Base-by-base conservation (phyloP, 306 rosid genomes). In the Cicer pinnatifidum region DNA sequence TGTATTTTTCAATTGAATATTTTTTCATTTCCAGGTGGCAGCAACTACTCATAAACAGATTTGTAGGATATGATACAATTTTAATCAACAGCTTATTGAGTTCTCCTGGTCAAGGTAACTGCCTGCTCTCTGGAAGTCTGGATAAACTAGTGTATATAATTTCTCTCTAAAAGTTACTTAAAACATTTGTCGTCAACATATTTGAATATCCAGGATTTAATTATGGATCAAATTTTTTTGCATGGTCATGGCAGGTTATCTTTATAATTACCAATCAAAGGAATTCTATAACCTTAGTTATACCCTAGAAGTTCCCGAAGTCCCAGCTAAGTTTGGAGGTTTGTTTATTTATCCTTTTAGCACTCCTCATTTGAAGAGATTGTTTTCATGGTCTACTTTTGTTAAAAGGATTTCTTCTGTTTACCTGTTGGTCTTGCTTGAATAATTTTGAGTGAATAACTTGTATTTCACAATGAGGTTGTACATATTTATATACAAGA, bases 61-160 rank as follows among this genome's bases (percentile, higher is more conserved):
- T 95, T 84, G 99, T 95, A 20, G 97, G 97, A 77, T 95, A 95
- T 85, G 99, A 95, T 88, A 95, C 99, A 7, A 95, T 95, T 79
- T 87, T 95, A 89, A 95, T 95, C 84, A 95, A 95, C 77, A 95
- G 97, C 82, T 84, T 95, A 78, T 82, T 95, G 84, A 91, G 86
- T 75, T 95, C 96, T 84, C 89, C 97, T 59, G 93, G 97, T 80
- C 97, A 86, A 91, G 99, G 99, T 95, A 90, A 81, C 67, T 51
- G 13, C 11, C 76, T 81, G 50, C 23, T 73, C 23, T 69, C 12
- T 33, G 63, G 23, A 72, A n/a, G 48, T 69, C 20, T 41, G 59
- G 47, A 68, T 40, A 69, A 73, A 81, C 71, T 51, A 56, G 19
- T 73, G 11, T 28, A 46, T 52, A 9, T 54, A 11, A 47, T 16